Conservation (phyloP, 208 protist species). For the Naegleria gruberi region DNA sequence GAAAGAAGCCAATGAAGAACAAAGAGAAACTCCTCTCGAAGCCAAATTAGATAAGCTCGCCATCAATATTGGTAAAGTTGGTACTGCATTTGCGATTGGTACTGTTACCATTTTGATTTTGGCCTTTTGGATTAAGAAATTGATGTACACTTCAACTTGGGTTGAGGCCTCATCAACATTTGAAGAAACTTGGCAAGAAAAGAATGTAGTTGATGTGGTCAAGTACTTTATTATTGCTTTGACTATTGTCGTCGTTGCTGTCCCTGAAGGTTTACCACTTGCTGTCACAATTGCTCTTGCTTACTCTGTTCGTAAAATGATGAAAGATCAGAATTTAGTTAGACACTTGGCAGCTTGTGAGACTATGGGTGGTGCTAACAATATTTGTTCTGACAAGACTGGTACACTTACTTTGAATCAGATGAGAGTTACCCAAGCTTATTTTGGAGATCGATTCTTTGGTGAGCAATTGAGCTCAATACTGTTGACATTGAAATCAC, state of each 20-base stretch:
- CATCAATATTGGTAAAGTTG: constrained; percentile 70
- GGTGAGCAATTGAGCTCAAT: not conserved
- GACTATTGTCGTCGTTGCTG: constrained; percentile 90
- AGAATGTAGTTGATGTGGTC: constrained; percentile 35
- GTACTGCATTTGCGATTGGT: constrained; percentile 37
- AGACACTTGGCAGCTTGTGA: constrained; percentile 87
- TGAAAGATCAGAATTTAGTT: constrained; percentile 84
- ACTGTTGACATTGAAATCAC: not conserved
- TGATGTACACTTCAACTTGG: not conserved
- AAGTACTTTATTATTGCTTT: constrained; percentile 77
- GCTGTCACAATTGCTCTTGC: constrained; percentile 93
- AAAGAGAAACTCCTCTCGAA: constrained; percentile 41
- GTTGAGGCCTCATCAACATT: not conserved
- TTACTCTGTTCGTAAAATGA: constrained; percentile 87
- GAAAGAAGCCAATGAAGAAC: constrained; percentile 36
- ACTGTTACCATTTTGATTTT: not conserved
- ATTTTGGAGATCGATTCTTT: constrained; percentile 32
- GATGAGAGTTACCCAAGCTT: constrained; percentile 69
- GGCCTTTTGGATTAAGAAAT: not conserved
- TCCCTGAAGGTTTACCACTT: constrained; percentile 92
- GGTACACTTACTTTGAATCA: constrained; percentile 82
- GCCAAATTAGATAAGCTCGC: constrained; percentile 62
- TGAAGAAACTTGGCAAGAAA: not conserved
- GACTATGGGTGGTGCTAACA: constrained; percentile 71
- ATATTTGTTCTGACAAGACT: constrained; percentile 39